These are phyloP conservation scores for Musa schizocarpa DNA, from an alignment of 176 grass and related monocot genomes.

Conservation along the genomic window DNA sequence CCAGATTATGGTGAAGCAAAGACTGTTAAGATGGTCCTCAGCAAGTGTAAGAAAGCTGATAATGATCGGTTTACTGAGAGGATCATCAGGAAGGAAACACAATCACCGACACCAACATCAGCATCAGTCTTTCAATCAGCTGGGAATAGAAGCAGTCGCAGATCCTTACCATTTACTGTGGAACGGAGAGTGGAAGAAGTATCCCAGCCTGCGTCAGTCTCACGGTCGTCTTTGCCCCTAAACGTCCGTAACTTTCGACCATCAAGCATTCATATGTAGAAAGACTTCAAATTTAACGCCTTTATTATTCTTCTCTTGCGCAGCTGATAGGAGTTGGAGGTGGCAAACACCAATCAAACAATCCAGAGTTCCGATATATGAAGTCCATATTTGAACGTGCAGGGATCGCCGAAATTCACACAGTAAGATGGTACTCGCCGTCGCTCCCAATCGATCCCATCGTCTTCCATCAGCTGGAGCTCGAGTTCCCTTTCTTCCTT, in stretches of 20 bases:
- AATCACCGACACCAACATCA: background rate
- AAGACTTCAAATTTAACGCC: background rate
- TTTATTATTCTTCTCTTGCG: background rate
- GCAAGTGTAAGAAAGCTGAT: background rate
- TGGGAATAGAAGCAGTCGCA: background rate
- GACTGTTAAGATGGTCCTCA: background rate
- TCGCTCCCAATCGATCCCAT: slow-evolving; percentile 47
- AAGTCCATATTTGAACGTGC: slow-evolving; percentile 41
- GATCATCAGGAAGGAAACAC: slow-evolving; percentile 1
- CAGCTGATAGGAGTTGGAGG: background rate
- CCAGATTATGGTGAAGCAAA: background rate
- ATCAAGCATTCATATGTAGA: no score
- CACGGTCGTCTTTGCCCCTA: no score
- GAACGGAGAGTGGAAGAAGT: no score
- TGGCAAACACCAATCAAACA: slow-evolving; percentile 18
- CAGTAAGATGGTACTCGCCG: slow-evolving; percentile 3
- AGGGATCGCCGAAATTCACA: slow-evolving; percentile 26
- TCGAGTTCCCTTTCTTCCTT: slow-evolving; percentile 26
- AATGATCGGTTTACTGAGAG: background rate
- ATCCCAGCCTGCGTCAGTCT: no score
- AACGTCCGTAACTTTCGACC: no score
- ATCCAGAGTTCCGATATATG: slow-evolving; percentile 65
- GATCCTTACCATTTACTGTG: no score
- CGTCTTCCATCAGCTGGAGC: slow-evolving; percentile 73
- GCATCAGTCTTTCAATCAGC: background rate